Conservation (phyloP, 441 rosid genomes). For the Croton setiger region DNA sequence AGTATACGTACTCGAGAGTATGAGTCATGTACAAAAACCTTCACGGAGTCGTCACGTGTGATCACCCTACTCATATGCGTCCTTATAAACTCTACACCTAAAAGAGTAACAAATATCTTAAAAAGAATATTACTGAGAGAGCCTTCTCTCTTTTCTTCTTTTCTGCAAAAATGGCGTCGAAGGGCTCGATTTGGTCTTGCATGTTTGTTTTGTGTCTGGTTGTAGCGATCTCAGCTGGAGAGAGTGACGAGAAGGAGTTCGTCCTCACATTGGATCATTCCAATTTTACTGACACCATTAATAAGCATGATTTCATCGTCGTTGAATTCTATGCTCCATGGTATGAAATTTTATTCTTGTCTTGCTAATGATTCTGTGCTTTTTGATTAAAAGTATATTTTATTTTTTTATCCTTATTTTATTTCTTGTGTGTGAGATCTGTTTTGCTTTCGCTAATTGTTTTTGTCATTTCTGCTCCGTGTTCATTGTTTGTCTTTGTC, state of each 20-base stretch:
- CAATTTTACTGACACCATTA: constrained; percentile 71
- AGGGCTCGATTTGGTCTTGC: constrained; percentile 31
- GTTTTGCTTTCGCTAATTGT: neutral
- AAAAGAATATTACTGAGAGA: neutral
- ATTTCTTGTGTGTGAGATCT: constrained; percentile 7
- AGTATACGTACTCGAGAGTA: constrained; percentile 27
- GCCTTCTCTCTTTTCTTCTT: neutral
- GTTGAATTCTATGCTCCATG: constrained; percentile 98
- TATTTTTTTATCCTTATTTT: too few relatives aligned
- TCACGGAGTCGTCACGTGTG: constrained; percentile 25
- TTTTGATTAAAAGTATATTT: neutral
- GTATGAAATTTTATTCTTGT: constrained; percentile 34
- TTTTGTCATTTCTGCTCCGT: neutral
- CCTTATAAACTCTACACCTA: constrained; percentile 7
- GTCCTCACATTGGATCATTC: constrained; percentile 82
- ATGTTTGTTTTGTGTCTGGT: constrained; percentile 33
- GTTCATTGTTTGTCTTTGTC: neutral
- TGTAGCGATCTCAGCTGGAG: constrained; percentile 41
- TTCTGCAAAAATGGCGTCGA: constrained; percentile 16
- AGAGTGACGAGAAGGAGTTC: constrained; percentile 32
- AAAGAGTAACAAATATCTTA: neutral
- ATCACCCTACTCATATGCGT: constrained; percentile 12
- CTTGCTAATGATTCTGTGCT: neutral
- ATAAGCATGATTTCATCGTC: constrained; percentile 77
- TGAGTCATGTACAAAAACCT: neutral